Percentiles rank a stretch among this genome's conserved stretches.
Evolutionary conservation across 306 rosid genomes (phyloP).

Genomic region (Albizia julibrissin): DNA sequence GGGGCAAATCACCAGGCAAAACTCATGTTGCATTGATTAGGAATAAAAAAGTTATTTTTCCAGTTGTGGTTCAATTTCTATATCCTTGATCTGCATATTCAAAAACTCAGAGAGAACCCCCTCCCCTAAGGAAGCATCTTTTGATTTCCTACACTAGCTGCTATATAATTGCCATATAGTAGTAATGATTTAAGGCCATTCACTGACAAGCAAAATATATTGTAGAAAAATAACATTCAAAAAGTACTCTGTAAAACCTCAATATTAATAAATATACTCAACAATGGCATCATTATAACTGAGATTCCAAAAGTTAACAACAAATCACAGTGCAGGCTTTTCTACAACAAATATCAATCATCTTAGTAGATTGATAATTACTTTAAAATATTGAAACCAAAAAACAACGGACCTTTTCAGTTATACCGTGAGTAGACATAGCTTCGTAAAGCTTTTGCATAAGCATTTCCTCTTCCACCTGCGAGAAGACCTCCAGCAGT

Average conservation of each 20-base stretch:
- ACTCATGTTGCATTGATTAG: not conserved
- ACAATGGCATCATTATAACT: not conserved
- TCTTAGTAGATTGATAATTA: not conserved
- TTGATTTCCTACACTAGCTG: not conserved
- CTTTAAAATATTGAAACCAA: not conserved
- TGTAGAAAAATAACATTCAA: not conserved
- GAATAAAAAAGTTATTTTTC: not conserved
- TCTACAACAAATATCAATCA: constrained; percentile 1
- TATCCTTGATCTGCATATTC: not conserved
- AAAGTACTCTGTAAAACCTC: not conserved
- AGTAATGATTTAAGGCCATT: not conserved
- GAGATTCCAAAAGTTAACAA: not conserved
- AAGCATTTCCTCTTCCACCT: constrained; percentile 47
- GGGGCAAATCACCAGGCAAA: not conserved
- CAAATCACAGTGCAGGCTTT: not conserved
- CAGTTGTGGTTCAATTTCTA: not conserved
- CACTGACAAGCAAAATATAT: not conserved
- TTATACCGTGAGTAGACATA: constrained; percentile 22
- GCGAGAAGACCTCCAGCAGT: not conserved
- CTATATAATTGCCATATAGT: not conserved
- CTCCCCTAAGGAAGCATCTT: not conserved
- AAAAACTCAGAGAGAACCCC: not conserved
- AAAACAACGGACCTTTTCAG: constrained; percentile 15
- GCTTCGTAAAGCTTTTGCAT: constrained; percentile 42
- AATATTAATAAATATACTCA: not conserved